phyloP scores from a whole-genome alignment of 2,329 filamentous ascomycete species.

The Cadophora malorum region DNA sequence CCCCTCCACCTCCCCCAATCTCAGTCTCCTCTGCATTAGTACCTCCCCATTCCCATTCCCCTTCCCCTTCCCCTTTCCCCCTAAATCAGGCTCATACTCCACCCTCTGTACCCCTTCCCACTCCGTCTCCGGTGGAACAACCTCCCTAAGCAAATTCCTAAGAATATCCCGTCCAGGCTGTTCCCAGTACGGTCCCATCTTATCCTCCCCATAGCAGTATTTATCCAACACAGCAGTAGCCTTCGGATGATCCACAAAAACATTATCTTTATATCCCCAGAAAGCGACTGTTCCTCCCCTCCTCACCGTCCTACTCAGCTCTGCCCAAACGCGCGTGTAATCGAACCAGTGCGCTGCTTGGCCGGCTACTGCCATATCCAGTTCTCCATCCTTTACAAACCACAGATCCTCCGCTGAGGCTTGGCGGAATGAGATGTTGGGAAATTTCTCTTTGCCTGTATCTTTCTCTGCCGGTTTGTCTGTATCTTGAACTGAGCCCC shows the following conservation, averaged over 20 bases:
- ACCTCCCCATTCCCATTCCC: slow-evolving; percentile 50
- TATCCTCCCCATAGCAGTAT: slow-evolving; percentile 61
- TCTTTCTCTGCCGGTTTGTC: background rate
- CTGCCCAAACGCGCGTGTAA: slow-evolving; percentile 59
- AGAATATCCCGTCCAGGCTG: slow-evolving; percentile 64
- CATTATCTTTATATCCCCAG: slow-evolving; percentile 71
- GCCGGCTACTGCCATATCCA: slow-evolving; percentile 58
- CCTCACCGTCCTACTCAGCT: slow-evolving; percentile 59
- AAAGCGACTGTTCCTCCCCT: slow-evolving; percentile 65
- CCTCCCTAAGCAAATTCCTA: slow-evolving; percentile 55
- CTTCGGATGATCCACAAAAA: slow-evolving; percentile 58
- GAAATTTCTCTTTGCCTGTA: slow-evolving; percentile 27
- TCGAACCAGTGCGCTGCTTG: slow-evolving; percentile 74
- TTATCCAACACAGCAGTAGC: slow-evolving; percentile 60
- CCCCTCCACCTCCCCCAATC: slow-evolving; percentile 63
- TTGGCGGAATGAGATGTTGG: slow-evolving; percentile 56
- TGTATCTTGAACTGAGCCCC: too few relatives aligned
- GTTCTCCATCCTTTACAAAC: slow-evolving; percentile 54
- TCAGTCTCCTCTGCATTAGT: slow-evolving; percentile 61
- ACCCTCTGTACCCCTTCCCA: slow-evolving; percentile 61
- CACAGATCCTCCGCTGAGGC: slow-evolving; percentile 60
- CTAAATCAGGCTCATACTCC: slow-evolving; percentile 61
- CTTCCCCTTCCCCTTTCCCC: slow-evolving; percentile 48
- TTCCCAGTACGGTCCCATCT: slow-evolving; percentile 66
- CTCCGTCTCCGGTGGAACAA: slow-evolving; percentile 57